Evolutionary conservation across 2,329 filamentous ascomycete genomes (phyloP).

Genomic region (Calonectria leucothoes): DNA sequence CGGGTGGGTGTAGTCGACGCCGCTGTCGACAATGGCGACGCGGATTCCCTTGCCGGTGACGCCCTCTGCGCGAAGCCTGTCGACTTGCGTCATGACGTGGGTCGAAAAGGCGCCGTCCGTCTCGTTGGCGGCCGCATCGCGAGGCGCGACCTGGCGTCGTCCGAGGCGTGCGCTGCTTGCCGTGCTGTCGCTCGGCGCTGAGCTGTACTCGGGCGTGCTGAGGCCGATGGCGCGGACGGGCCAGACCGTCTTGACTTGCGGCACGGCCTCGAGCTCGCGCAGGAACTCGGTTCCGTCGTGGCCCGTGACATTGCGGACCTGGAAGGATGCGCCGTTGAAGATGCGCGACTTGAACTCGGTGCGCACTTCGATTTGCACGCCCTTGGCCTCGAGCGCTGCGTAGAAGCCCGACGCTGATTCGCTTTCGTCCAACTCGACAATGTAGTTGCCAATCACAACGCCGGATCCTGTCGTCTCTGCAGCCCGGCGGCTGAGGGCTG

Average conservation of each 20-base stretch:
- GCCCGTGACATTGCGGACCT: not conserved
- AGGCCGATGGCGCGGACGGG: not conserved
- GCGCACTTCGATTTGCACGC: not conserved
- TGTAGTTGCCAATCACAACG: constrained; percentile 7
- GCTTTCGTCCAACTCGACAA: constrained; percentile 5
- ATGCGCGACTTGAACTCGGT: constrained; percentile 1
- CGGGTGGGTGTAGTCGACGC: constrained; percentile 70
- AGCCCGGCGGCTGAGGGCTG: not conserved
- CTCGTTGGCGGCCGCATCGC: not conserved
- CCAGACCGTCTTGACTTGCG: not conserved
- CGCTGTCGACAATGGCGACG: constrained; percentile 62
- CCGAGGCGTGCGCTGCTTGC: not conserved
- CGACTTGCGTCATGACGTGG: constrained; percentile 64
- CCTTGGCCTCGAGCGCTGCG: not conserved
- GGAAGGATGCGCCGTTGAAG: constrained; percentile 7
- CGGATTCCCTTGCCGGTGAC: constrained; percentile 60
- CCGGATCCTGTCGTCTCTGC: not conserved
- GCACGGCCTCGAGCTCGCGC: not conserved
- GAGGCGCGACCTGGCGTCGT: not conserved
- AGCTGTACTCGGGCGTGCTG: not conserved
- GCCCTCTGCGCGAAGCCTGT: constrained; percentile 58
- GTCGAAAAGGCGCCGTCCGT: not conserved
- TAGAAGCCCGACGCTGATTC: not conserved
- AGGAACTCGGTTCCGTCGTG: not conserved
- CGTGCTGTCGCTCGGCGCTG: not conserved